These are phyloP conservation scores for Pelargonium nanum DNA, from an alignment of 345 rosid species.

Conservation along the genomic window DNA sequence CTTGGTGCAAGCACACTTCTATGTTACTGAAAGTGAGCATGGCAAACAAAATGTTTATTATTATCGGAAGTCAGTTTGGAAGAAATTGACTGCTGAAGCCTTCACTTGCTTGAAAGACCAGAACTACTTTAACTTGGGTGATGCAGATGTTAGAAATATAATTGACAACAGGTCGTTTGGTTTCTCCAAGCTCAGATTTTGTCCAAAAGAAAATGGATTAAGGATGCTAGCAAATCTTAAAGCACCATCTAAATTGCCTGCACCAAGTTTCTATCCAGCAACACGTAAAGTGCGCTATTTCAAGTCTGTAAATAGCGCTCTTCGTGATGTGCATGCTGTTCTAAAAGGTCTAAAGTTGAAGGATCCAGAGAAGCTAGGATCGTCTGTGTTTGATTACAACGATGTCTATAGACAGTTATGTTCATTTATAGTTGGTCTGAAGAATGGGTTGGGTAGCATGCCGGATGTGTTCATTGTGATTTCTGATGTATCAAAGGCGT, in stretches of 20 bases:
- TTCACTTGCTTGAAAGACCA: constrained; percentile 27
- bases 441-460: constrained; percentile 27
- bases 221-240: constrained; percentile 66
- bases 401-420: constrained; percentile 62
- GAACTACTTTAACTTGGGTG: constrained; percentile 30
- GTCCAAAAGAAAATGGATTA: constrained; percentile 54
- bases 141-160: constrained; percentile 29
- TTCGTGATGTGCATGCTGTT: constrained; percentile 58
- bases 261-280: constrained; percentile 4
- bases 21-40: constrained; percentile 66
- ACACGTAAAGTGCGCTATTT: constrained; percentile 12
- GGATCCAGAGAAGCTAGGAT: constrained; percentile 59
- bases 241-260: constrained; percentile 34
- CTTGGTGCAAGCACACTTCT: constrained; percentile 60
- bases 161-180: constrained; percentile 31
- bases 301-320: constrained; percentile 40
- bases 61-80: constrained; percentile 63
- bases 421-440: constrained; percentile 45
- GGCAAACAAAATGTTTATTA: constrained; percentile 50
- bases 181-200: constrained; percentile 59
- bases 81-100: constrained; percentile 31
- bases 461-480: constrained; percentile 52
- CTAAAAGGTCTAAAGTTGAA: constrained; percentile 56
- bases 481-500: constrained; percentile 79
- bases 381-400: constrained; percentile 77